phyloP scores from a whole-genome alignment of 1,284 basidiomycete genomes.

The Apiotrichum sp. region DNA sequence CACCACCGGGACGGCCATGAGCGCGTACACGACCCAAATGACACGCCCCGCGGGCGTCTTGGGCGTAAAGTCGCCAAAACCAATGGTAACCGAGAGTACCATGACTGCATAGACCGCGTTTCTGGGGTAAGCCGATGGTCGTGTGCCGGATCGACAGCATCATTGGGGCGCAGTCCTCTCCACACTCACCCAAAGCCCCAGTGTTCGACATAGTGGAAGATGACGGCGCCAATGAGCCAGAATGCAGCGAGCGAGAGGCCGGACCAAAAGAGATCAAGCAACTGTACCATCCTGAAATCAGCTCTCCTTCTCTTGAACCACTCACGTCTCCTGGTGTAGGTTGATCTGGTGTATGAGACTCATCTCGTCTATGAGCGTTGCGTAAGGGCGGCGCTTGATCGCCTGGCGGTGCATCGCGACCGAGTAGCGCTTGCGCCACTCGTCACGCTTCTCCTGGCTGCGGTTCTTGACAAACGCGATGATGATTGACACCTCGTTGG shows the following conservation, averaged over 20 bases:
- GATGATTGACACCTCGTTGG: slow-evolving; percentile 47
- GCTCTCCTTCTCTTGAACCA: too few species aligned
- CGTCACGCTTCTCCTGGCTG: slow-evolving; percentile 29
- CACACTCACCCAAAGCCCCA: slow-evolving; percentile 41
- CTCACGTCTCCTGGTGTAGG: slow-evolving; percentile 38
- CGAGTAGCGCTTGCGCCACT: slow-evolving; percentile 41
- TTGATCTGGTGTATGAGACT: slow-evolving; percentile 42
- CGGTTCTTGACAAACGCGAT: slow-evolving; percentile 38
- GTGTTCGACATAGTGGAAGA: slow-evolving; percentile 40
- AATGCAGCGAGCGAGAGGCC: slow-evolving; percentile 39
- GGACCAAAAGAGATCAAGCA: slow-evolving; percentile 42
- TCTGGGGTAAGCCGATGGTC: too few species aligned
- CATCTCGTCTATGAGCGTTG: slow-evolving; percentile 40
- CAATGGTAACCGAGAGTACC: slow-evolving; percentile 43
- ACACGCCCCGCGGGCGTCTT: slow-evolving; percentile 34
- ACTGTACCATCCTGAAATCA: slow-evolving; percentile 33
- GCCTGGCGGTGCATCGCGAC: slow-evolving; percentile 33
- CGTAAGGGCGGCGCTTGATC: slow-evolving; percentile 25
- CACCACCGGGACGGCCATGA: slow-evolving; percentile 49
- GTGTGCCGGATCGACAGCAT: too few species aligned
- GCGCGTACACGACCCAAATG: slow-evolving; percentile 46
- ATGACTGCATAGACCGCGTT: slow-evolving; percentile 33
- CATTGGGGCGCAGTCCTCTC: not conserved
- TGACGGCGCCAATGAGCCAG: slow-evolving; percentile 43
- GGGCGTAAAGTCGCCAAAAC: slow-evolving; percentile 44